Evolutionary conservation across 2,329 filamentous ascomycete species (phyloP).

Genomic region (Amesomyces nigricolor): DNA sequence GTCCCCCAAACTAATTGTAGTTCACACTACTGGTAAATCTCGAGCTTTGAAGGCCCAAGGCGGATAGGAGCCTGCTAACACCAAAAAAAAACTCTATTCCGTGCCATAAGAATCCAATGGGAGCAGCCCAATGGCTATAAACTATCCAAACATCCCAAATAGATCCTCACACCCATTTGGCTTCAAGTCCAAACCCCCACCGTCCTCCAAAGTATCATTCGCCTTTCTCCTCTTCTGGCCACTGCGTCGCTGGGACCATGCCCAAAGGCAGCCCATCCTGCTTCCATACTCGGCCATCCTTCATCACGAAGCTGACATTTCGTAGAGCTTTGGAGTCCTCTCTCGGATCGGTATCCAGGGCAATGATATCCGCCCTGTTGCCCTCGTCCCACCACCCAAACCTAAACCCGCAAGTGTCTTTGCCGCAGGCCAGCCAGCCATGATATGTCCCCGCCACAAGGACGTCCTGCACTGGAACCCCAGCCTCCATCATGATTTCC

Average conservation of each 20-base stretch:
- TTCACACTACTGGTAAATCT: no score
- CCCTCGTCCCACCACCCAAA: conserved; percentile 50
- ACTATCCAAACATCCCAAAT: no score
- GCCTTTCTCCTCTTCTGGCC: conserved; percentile 14
- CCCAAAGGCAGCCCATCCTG: conserved; percentile 27
- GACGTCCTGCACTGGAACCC: conserved; percentile 45
- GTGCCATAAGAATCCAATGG: no score
- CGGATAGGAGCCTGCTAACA: no score
- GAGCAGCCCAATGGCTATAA: no score
- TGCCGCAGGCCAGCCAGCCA: conserved; percentile 52
- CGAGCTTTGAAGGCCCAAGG: no score
- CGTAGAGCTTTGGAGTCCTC: conserved; percentile 39
- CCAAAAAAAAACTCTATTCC: no score
- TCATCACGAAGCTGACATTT: conserved; percentile 51
- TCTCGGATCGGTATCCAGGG: conserved; percentile 40
- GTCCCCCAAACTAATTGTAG: no score
- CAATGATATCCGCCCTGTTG: conserved; percentile 47
- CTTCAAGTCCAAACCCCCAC: no score
- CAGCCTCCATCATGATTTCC: conserved; percentile 48
- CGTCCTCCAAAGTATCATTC: neutral
- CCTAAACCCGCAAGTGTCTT: conserved; percentile 43
- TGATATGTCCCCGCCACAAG: conserved; percentile 45
- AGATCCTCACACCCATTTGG: no score
- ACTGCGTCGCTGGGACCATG: conserved; percentile 19
- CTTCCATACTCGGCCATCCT: conserved; percentile 46